Evolutionary conservation across 1,284 basidiomycete genomes (phyloP), one percentile per base, ranked within the genome.

Genomic region (Ceratobasidium sp.): DNA sequence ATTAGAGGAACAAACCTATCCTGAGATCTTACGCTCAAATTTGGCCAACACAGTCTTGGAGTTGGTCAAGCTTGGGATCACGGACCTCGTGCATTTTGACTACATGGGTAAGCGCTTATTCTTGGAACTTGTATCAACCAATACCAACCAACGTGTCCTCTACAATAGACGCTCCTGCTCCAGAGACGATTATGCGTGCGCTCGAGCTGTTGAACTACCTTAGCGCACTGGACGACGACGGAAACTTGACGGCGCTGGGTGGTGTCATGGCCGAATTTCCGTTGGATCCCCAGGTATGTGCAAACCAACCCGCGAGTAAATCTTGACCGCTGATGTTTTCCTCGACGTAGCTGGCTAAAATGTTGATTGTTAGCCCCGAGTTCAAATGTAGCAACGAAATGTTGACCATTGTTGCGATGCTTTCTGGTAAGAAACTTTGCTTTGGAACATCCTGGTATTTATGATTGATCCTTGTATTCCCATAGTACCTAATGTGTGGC

Each of bases 261-360:
- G 82, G 82, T 53, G 92, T 96, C 71, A 98, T 99, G 96, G 96
- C 96, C 12, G 96, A 98, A 74, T 98, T 99, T 81, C 96, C 96
- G 15, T 84, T 99, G 31, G 97, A 99, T 77, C 96, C 97, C 34
- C 96, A 98, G 82, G 90, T 89, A 73, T 38, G 73, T 57, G 34
- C 7, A 15, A 15, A 6, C 12, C 34, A 27, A 15, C n/a, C 8
- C 17, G 29, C 27, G 53, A 34, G 22, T 1, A 27, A 31, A 47
- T 55, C 10, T 8, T 54, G 20, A 13, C 34, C 53, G 40, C 35
- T 50, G n/a, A n/a, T n/a, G n/a, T 32, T 27, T 0, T 29, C 55
- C 15, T 29, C 10, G 45, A 22, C 20, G 2, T 55, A 92, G 87
- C 85, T 98, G 73, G 88, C 96, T 50, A 96, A 98, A 80, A 92